Base-by-base conservation (phyloP, 2,329 filamentous ascomycete genomes). In the Thielaviopsis populi region DNA sequence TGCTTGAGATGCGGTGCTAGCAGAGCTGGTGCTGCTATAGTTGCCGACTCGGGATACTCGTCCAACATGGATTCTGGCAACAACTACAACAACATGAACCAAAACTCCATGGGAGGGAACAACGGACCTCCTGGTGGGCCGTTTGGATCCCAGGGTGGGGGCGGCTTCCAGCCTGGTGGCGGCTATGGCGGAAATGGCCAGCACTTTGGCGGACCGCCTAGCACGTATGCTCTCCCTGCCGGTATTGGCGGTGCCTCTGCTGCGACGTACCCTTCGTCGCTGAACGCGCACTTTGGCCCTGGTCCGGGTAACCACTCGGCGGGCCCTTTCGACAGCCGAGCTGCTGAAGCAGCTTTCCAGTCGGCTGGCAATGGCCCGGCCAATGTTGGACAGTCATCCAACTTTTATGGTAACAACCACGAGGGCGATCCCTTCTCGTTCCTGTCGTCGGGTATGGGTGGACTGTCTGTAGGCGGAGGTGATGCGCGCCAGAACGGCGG, bases 1-100 rank as follows among this genome's bases (percentile, higher is more conserved):
- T 99, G 94, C 75, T 83, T 99, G 67, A 89, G 94, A 66, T 99
- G 94, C 73, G 94, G 94, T 73, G 94, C 92, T 62, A 95, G 91
- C 74, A 89, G 94, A 70, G 92, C 92, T 67, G 90, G 89, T 67
- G 94, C 94, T 66, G 91, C 92, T 17, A 89, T 99, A 61, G 90
- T 97, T 65, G 92, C 92, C 37, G 94, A 97, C 74, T 92, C 91
- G 46, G 89, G 89, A 53, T 96, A 94, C 75, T 87, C 89, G 15
- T 91, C 89, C 11, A 86, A 89, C 22, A 95, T 96, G 87, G 91
- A 96, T 67, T 85, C 87, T 59, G 83, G 87, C 1, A 87, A 88
- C 37, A 86, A 84, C 65, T 40, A 67, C 56, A 59, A 43, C 54
- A 63, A 61, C 46, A 63, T 59, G 54, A 64, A 62, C 48, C 63